Evolutionary conservation across 257 asterid genomes (phyloP).

Genomic region (Nyctanthes arbortristis): DNA sequence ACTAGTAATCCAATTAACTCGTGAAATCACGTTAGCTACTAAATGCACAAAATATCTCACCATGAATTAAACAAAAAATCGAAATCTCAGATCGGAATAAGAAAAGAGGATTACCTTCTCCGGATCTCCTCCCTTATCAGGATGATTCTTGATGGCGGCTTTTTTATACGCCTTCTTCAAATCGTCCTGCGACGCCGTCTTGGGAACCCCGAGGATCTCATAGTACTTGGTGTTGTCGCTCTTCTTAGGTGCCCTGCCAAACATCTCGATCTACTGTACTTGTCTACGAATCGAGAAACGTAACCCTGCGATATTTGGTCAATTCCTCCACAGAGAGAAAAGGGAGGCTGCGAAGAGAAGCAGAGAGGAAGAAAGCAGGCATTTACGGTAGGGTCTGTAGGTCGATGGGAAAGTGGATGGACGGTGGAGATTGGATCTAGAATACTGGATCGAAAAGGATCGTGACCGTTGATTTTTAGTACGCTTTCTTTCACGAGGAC

Average conservation of each 20-base stretch:
- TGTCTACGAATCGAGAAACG: not conserved
- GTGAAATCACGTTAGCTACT: not conserved
- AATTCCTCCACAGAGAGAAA: not conserved
- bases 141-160: conserved; percentile 27
- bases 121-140: conserved; percentile 33
- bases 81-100: not conserved
- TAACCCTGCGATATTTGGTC: not conserved
- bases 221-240: conserved; percentile 29
- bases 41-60: not conserved
- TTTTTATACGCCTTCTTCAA: conserved; percentile 28
- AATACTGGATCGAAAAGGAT: not conserved
- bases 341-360: no score
- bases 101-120: conserved; percentile 17
- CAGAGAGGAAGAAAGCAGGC: not conserved
- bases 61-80: not conserved
- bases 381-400: not conserved
- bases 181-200: conserved; percentile 25
- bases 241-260: conserved; percentile 32
- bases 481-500: no score
- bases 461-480: not conserved
- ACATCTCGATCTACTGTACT: conserved; percentile 14
- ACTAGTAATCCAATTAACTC: not conserved
- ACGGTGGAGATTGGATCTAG: not conserved
- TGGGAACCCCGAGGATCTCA: conserved; percentile 24
- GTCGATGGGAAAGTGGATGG: not conserved